These are phyloP conservation scores for Colletotrichum sojae DNA, from an alignment of 2,329 filamentous ascomycete species.

Conservation along the genomic window DNA sequence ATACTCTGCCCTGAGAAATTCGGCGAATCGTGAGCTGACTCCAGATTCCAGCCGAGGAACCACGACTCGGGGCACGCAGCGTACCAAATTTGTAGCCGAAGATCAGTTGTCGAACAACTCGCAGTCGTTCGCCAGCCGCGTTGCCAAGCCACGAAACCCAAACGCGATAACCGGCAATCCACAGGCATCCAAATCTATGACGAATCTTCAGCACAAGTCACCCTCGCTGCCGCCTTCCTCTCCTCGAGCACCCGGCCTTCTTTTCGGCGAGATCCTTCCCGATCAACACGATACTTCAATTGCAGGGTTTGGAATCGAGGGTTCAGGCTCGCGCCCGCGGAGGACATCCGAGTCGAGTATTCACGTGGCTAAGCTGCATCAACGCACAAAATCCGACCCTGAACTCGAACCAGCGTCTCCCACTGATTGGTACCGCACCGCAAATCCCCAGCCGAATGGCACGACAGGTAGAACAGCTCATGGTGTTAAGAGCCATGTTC, in stretches of 20 bases:
- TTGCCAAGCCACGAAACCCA: slow-evolving; percentile 64
- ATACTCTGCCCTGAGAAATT: slow-evolving; percentile 58
- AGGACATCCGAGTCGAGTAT: slow-evolving; percentile 82
- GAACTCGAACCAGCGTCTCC: slow-evolving; percentile 74
- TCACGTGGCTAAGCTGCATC: slow-evolving; percentile 64
- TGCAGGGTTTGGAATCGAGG: slow-evolving; percentile 73
- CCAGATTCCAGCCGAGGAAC: slow-evolving; percentile 43
- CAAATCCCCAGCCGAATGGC: slow-evolving; percentile 45
- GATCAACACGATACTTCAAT: slow-evolving; percentile 67
- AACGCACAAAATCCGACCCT: slow-evolving; percentile 69
- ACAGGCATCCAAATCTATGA: slow-evolving; percentile 53
- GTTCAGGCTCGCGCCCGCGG: slow-evolving; percentile 61
- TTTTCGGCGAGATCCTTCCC: slow-evolving; percentile 84
- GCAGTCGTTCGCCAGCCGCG: slow-evolving; percentile 73
- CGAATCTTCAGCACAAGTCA: slow-evolving; percentile 49
- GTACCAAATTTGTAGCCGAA: slow-evolving; percentile 63
- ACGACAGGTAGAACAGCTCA: slow-evolving; percentile 28
- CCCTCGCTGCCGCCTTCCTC: slow-evolving; percentile 45
- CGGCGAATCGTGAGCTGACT: slow-evolving; percentile 50
- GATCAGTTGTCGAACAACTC: slow-evolving; percentile 67
- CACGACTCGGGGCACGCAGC: slow-evolving; percentile 51
- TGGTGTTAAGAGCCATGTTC: slow-evolving; percentile 55
- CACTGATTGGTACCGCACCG: slow-evolving; percentile 73
- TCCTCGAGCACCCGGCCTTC: slow-evolving; percentile 64
- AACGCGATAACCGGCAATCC: slow-evolving; percentile 48